These are phyloP conservation scores for Salix koriyanagi DNA, from an alignment of 345 rosid species.

Conservation along the genomic window DNA sequence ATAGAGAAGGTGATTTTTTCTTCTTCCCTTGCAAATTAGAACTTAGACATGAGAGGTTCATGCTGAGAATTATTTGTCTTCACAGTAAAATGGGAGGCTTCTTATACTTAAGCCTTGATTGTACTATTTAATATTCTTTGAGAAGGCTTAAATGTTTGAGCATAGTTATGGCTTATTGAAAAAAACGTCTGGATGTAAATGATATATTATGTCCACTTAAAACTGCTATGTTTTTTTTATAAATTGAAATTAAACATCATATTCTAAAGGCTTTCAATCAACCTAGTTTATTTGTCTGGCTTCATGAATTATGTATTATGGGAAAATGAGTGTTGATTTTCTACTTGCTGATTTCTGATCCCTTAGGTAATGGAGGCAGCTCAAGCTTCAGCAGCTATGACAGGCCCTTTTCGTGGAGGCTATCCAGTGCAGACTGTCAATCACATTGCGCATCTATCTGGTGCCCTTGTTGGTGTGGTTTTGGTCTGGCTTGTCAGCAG, in stretches of 20 bases:
- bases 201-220: background rate
- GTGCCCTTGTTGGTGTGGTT: slow-evolving; percentile 76
- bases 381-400: slow-evolving; percentile 73
- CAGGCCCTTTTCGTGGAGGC: slow-evolving; percentile 50
- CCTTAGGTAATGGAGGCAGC: slow-evolving; percentile 91
- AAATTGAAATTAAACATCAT: background rate
- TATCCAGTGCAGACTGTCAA: slow-evolving; percentile 67
- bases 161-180: background rate
- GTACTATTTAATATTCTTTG: background rate
- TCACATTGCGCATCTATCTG: slow-evolving; percentile 90
- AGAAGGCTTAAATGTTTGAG: background rate
- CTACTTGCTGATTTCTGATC: slow-evolving; percentile 2
- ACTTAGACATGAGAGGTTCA: background rate
- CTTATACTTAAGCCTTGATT: background rate
- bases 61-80: background rate
- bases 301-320: background rate
- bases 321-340: background rate
- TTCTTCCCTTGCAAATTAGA: background rate
- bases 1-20: slow-evolving; percentile 54
- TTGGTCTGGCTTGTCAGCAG: slow-evolving; percentile 81
- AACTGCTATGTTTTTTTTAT: background rate
- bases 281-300: background rate
- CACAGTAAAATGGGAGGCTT: background rate
- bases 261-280: background rate
- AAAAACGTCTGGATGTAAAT: background rate